Evolutionary conservation across 192 early-diverging fungal species (phyloP).

Genomic region (Rhizophagus sp.): DNA sequence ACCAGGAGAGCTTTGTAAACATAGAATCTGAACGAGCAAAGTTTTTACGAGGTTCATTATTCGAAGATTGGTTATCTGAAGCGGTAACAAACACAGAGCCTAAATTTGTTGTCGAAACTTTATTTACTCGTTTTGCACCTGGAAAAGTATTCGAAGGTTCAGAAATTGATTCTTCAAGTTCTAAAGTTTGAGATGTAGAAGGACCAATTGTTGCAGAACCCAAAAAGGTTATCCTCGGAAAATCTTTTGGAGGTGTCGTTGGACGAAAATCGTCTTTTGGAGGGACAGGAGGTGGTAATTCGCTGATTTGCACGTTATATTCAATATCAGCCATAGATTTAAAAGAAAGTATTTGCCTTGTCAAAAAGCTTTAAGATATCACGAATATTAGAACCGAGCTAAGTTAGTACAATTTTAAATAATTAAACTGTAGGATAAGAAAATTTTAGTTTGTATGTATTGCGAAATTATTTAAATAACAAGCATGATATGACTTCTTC

Average conservation of each 20-base stretch:
- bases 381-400: background rate
- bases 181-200: background rate
- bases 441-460: background rate
- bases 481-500: background rate
- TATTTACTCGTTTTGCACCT: background rate
- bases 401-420: background rate
- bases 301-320: background rate
- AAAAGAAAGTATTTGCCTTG: background rate
- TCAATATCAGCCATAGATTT: background rate
- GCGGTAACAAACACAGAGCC: background rate
- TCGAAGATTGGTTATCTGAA: background rate
- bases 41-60: background rate
- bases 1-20: constrained; percentile 1
- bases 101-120: background rate
- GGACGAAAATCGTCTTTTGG: constrained; percentile 16
- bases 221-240: background rate
- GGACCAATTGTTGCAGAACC: background rate
- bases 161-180: background rate
- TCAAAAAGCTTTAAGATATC: background rate
- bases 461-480: background rate
- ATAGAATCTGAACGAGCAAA: background rate
- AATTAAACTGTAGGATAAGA: background rate
- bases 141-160: constrained; percentile 17
- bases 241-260: constrained; percentile 5
- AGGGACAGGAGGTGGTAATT: constrained; percentile 5